Percentiles rank a stretch among this genome's conserved stretches.
Conservation (phyloP, 208 protist genomes). For the Tritrichomonas musculus region DNA sequence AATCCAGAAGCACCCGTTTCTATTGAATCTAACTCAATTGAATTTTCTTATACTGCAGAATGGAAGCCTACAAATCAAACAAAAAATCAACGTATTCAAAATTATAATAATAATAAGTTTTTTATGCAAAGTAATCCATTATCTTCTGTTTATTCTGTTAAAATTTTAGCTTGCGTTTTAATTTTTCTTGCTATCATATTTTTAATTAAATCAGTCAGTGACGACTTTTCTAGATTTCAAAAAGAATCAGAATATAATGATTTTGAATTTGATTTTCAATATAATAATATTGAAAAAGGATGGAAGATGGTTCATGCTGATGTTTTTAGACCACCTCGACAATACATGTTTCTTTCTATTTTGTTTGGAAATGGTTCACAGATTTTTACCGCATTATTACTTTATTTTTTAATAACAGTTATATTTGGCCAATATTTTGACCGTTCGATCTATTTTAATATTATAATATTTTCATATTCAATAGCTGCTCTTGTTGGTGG, state of each 20-base stretch:
- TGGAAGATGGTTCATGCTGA: conserved; percentile 55
- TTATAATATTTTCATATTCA: neutral
- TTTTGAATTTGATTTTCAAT: neutral
- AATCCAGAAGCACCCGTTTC: neutral
- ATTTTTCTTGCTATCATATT: neutral
- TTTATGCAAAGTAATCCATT: neutral
- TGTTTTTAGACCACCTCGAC: conserved; percentile 48
- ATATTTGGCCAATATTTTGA: neutral
- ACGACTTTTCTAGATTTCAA: neutral
- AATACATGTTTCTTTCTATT: neutral
- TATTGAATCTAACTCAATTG: neutral
- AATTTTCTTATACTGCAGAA: neutral
- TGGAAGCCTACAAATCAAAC: neutral
- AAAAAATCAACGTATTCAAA: neutral
- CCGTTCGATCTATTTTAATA: neutral
- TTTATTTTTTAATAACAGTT: neutral
- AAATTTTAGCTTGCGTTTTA: neutral
- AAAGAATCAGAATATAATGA: neutral
- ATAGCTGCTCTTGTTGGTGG: neutral
- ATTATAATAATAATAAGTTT: neutral
- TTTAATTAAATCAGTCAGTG: neutral
- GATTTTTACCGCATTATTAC: neutral
- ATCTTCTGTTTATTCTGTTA: neutral
- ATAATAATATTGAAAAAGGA: conserved; percentile 47
- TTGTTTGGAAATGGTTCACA: neutral